Conservation (phyloP, 305 asterid species). For the Nicotiana rustica region DNA sequence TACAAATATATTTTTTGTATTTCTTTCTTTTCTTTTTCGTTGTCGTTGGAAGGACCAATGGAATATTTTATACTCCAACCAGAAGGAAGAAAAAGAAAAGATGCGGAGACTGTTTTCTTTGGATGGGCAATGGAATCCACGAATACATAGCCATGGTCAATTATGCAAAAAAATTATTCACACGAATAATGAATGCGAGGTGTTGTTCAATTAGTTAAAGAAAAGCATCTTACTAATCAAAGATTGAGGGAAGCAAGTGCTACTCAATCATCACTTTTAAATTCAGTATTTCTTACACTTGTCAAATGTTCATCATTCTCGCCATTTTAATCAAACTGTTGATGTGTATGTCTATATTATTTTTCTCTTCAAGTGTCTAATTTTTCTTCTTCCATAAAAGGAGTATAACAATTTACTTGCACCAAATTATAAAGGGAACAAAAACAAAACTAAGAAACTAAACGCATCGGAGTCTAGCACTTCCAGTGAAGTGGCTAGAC, state of each 20-base stretch:
- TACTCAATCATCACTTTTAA: not conserved
- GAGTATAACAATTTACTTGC: too few species aligned
- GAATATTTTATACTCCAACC: constrained; percentile 27
- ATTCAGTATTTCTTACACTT: too few species aligned
- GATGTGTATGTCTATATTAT: too few species aligned
- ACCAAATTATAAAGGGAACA: too few species aligned
- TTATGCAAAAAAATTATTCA: not conserved
- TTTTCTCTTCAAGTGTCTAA: too few species aligned
- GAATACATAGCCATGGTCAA: not conserved
- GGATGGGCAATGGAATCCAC: not conserved
- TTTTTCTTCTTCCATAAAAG: too few species aligned
- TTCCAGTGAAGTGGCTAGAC: not conserved
- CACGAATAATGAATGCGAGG: not conserved
- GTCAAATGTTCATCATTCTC: too few species aligned
- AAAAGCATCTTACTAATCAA: not conserved
- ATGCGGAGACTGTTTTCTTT: not conserved
- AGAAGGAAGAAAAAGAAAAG: constrained; percentile 4
- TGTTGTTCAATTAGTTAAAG: not conserved
- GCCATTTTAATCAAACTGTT: too few species aligned
- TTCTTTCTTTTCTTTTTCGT: not conserved
- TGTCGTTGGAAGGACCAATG: not conserved
- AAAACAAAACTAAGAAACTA: too few species aligned
- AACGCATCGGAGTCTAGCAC: too few species aligned
- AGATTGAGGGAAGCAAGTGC: not conserved
- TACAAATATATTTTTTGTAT: not conserved